Conservation (phyloP, 2,329 filamentous ascomycete species). For the Diaporthe humulicola region DNA sequence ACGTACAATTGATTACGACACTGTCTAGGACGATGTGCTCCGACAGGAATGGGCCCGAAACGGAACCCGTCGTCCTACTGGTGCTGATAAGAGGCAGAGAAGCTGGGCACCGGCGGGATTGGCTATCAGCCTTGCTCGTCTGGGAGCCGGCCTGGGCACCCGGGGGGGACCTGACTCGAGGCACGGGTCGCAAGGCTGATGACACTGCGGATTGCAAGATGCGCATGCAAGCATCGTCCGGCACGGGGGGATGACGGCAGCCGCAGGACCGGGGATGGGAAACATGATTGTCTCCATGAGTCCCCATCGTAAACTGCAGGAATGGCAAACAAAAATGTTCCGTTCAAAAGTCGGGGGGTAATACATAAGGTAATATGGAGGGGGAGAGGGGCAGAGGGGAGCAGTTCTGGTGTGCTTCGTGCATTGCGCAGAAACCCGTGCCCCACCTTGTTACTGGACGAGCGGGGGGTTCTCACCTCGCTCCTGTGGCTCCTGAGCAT, state of each 20-base stretch:
- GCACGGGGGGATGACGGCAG: not conserved
- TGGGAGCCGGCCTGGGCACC: slow-evolving; percentile 11
- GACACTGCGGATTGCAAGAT: slow-evolving; percentile 17
- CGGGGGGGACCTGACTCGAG: slow-evolving; percentile 13
- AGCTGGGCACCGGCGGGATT: slow-evolving; percentile 15
- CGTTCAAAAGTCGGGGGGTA: not conserved
- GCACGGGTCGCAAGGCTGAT: slow-evolving; percentile 26
- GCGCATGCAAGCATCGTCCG: slow-evolving; percentile 13
- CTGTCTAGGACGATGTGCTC: slow-evolving; percentile 10
- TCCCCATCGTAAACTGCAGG: slow-evolving; percentile 7
- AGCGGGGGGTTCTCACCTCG: not conserved
- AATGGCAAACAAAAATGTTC: slow-evolving; percentile 2
- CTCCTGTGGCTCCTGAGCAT: slow-evolving; percentile 10
- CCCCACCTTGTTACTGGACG: not conserved
- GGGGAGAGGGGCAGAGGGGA: slow-evolving; percentile 3
- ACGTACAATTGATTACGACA: slow-evolving; percentile 8
- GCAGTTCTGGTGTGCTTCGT: slow-evolving; percentile 20
- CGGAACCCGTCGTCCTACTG: not conserved
- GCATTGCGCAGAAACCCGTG: slow-evolving; percentile 11
- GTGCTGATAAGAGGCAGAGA: not conserved
- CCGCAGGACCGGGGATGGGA: slow-evolving; percentile 18
- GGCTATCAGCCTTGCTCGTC: slow-evolving; percentile 22
- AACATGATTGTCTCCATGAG: slow-evolving; percentile 5
- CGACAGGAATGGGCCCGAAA: slow-evolving; percentile 20
- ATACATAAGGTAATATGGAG: slow-evolving; percentile 29